Conservation (phyloP, 345 rosid species). For the Geranium rotundifolium region DNA sequence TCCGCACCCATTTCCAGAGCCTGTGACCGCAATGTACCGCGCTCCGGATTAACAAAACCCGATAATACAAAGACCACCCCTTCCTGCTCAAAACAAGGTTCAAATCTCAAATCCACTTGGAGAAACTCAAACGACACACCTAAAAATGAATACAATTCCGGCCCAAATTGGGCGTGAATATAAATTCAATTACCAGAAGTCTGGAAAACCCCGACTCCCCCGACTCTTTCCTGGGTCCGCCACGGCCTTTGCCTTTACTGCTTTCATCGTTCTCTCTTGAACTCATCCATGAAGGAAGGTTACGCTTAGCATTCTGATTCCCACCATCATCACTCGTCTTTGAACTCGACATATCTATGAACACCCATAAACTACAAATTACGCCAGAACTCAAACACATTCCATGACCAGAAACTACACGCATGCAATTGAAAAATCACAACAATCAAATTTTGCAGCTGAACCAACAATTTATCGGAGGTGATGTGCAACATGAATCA, state of each 20-base stretch:
- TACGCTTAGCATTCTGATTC: constrained; percentile 34
- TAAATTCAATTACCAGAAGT: constrained; percentile 40
- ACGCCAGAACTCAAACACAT: too few relatives aligned
- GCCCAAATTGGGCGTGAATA: neutral
- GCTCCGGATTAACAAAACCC: constrained; percentile 84
- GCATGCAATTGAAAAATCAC: too few relatives aligned
- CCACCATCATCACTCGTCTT: constrained; percentile 15
- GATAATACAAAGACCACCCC: constrained; percentile 79
- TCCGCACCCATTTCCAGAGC: constrained; percentile 87
- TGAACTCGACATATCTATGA: constrained; percentile 25
- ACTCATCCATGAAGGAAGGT: constrained; percentile 84
- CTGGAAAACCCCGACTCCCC: constrained; percentile 29
- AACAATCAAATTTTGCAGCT: too few relatives aligned
- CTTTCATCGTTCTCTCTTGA: constrained; percentile 22
- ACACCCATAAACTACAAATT: too few relatives aligned
- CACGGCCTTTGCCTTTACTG: constrained; percentile 7
- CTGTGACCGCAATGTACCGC: constrained; percentile 60
- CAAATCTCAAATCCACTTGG: constrained; percentile 8
- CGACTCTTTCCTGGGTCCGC: constrained; percentile 6
- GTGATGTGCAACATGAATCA: neutral
- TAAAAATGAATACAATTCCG: neutral
- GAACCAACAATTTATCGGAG: neutral
- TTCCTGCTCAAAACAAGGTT: constrained; percentile 41
- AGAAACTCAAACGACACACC: neutral
- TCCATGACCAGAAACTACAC: too few relatives aligned